These are phyloP conservation scores for Melanogaster broomeanus DNA, from an alignment of 768 basidiomycete species.

Conservation along the genomic window DNA sequence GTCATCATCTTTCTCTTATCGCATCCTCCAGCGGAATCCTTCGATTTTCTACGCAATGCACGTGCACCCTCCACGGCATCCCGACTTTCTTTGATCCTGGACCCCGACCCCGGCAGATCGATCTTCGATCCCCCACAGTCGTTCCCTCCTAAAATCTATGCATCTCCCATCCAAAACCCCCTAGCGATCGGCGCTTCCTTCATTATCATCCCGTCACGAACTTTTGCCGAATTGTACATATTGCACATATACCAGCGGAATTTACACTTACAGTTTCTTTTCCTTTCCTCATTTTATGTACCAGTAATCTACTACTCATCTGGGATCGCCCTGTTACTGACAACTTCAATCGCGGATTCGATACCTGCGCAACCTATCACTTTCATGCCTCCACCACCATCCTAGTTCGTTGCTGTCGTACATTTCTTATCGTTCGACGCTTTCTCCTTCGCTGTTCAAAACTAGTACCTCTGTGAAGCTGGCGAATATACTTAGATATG, in stretches of 20 bases:
- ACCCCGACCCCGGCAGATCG: no score
- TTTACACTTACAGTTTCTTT: not conserved
- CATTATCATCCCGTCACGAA: not conserved
- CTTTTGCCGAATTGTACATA: not conserved
- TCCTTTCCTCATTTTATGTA: not conserved
- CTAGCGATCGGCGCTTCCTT: not conserved
- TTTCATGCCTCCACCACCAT: not conserved
- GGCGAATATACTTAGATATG: no score
- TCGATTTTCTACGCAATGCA: no score
- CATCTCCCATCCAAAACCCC: not conserved
- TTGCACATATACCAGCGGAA: conserved; percentile 1
- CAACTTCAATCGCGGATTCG: not conserved
- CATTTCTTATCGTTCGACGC: not conserved
- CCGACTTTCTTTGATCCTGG: no score
- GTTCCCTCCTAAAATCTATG: not conserved
- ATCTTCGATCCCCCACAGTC: no score
- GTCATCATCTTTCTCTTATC: no score
- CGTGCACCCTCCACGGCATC: no score
- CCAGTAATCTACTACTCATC: not conserved
- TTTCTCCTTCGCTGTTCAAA: not conserved
- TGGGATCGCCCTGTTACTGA: not conserved
- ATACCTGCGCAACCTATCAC: not conserved
- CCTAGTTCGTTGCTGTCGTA: not conserved
- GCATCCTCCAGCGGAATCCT: no score
- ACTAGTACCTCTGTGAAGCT: not conserved